phyloP scores from a whole-genome alignment of 2,329 filamentous ascomycete genomes.

The Ophiostoma fasciatum region DNA sequence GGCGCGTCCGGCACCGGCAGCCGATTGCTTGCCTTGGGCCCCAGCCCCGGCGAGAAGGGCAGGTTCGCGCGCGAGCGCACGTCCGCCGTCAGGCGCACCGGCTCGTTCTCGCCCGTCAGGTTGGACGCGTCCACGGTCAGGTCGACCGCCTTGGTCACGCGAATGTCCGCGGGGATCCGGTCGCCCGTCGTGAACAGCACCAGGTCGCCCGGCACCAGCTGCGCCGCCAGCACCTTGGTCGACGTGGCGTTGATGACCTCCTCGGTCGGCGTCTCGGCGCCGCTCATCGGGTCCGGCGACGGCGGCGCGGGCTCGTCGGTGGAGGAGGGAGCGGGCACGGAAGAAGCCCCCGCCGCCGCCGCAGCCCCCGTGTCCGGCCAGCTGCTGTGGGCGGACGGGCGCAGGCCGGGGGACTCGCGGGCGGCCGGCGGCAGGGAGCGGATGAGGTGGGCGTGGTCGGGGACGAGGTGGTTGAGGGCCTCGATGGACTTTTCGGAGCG shows the following conservation, averaged over 20 bases:
- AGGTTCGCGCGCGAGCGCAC: conserved; percentile 25
- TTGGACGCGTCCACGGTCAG: conserved; percentile 95
- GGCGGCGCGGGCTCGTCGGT: conserved; percentile 11
- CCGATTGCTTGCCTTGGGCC: conserved; percentile 6
- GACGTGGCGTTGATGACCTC: conserved; percentile 57
- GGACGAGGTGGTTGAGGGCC: conserved; percentile 82
- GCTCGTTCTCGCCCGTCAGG: conserved; percentile 90
- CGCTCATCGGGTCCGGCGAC: conserved; percentile 17
- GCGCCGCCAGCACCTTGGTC: conserved; percentile 69
- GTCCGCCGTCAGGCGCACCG: conserved; percentile 63
- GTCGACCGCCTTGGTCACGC: conserved; percentile 80
- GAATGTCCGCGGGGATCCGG: conserved; percentile 88
- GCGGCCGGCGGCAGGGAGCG: conserved; percentile 34
- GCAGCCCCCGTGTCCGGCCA: conserved; percentile 28
- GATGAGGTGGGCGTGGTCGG: conserved; percentile 91
- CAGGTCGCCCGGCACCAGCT: conserved; percentile 83
- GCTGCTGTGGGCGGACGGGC: conserved; percentile 20
- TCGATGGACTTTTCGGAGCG: conserved; percentile 95
- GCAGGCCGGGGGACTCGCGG: conserved; percentile 12
- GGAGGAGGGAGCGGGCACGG: no score
- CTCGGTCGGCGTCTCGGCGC: conserved; percentile 42
- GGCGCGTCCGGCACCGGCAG: conserved; percentile 16
- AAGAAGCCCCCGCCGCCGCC: conserved; percentile 15
- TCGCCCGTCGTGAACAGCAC: conserved; percentile 93
- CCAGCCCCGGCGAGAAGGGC: conserved; percentile 2